These are phyloP conservation scores for Myxozyma vanderwaltii DNA, from an alignment of 805 yeast species.

Conservation along the genomic window DNA sequence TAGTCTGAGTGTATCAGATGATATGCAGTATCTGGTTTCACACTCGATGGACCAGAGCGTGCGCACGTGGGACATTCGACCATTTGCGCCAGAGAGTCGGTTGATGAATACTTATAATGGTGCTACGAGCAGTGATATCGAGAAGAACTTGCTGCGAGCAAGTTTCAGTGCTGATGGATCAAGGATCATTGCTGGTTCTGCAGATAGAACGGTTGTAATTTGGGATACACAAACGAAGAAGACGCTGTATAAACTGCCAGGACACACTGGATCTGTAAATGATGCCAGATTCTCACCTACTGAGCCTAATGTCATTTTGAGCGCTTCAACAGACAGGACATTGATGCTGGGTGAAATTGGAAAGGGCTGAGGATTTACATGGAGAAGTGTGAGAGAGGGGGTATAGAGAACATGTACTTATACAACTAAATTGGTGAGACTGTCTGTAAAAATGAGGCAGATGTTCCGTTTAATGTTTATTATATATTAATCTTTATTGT, in stretches of 20 bases:
- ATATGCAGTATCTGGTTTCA: conserved; percentile 53
- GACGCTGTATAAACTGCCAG: conserved; percentile 53
- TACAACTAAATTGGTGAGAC: no score
- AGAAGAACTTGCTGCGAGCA: conserved; percentile 55
- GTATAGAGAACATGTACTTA: background rate
- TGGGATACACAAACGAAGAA: conserved; percentile 63
- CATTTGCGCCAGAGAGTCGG: conserved; percentile 41
- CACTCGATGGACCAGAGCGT: conserved; percentile 61
- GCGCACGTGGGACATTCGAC: conserved; percentile 57
- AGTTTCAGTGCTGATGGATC: conserved; percentile 47
- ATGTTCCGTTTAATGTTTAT: no score
- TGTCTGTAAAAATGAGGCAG: no score
- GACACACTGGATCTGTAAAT: conserved; percentile 63
- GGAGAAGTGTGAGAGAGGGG: background rate
- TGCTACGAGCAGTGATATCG: conserved; percentile 51
- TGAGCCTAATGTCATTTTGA: conserved; percentile 40
- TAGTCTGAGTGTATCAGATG: conserved; percentile 53
- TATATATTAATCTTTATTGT: no score
- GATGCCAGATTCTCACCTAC: conserved; percentile 60
- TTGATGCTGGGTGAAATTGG: conserved; percentile 35
- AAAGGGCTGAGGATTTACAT: background rate
- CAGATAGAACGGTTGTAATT: conserved; percentile 56
- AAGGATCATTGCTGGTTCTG: conserved; percentile 59
- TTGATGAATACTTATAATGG: conserved; percentile 55
- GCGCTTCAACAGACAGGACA: conserved; percentile 33